Conservation (phyloP, 495 filamentous ascomycete genomes). For the Penicillium maclennaniae region DNA sequence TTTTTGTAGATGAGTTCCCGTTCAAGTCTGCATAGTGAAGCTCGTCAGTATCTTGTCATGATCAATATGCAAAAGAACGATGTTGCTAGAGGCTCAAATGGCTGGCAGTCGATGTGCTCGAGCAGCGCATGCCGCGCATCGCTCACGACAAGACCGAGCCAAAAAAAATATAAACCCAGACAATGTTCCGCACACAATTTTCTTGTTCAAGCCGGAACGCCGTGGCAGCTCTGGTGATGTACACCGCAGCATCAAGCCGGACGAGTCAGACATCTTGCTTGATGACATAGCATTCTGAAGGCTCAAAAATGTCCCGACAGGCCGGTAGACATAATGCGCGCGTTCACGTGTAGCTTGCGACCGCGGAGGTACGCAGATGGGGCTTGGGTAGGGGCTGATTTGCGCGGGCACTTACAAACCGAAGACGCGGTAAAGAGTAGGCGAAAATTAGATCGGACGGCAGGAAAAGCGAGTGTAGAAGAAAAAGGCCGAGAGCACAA, state of each 20-base stretch:
- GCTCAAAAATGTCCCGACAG: not conserved
- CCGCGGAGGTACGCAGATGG: not conserved
- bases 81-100: not conserved
- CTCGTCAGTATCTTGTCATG: not conserved
- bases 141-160: not conserved
- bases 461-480: not conserved
- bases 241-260: constrained; percentile 1
- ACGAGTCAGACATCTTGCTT: constrained; percentile 6
- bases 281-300: not conserved
- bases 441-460: not conserved
- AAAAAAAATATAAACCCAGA: not conserved
- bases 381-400: constrained; percentile 5
- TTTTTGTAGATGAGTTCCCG: not conserved
- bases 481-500: not conserved
- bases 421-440: not conserved
- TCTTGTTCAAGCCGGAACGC: not conserved
- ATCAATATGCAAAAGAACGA: not conserved
- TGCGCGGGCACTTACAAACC: constrained; percentile 20
- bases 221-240: not conserved
- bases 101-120: not conserved
- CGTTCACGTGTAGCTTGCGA: constrained; percentile 8
- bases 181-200: not conserved
- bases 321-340: not conserved
- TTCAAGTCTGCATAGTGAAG: not conserved
- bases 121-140: not conserved